A percentile compares a stretch with the other conserved stretches of the same genome.
Evolutionary conservation across 2,329 filamentous ascomycete species (phyloP).

Genomic region (Aspergillus neotritici): DNA sequence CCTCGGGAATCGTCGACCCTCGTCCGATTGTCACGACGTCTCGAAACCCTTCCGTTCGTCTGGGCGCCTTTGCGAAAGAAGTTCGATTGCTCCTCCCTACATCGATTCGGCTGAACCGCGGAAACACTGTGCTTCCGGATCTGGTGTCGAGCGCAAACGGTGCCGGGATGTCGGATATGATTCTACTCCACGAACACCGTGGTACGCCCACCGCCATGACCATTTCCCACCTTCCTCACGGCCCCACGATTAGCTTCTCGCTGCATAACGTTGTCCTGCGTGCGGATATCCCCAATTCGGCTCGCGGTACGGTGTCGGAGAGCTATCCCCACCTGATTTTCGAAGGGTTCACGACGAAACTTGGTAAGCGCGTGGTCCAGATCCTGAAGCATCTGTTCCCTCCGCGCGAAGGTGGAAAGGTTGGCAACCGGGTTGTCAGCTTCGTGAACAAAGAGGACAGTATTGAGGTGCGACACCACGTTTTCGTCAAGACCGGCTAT

Average conservation of each 20-base stretch:
- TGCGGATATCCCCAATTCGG: slow-evolving; percentile 83
- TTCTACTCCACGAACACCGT: slow-evolving; percentile 86
- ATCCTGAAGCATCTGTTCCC: slow-evolving; percentile 93
- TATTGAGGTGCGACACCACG: slow-evolving; percentile 87
- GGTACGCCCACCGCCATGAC: slow-evolving; percentile 88
- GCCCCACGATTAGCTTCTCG: slow-evolving; percentile 80
- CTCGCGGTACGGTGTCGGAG: slow-evolving; percentile 83
- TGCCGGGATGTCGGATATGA: slow-evolving; percentile 74
- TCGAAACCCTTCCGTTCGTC: slow-evolving; percentile 74
- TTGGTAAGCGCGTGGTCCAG: slow-evolving; percentile 79
- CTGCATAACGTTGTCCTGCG: slow-evolving; percentile 89
- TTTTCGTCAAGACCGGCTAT: slow-evolving; percentile 90
- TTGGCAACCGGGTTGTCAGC: slow-evolving; percentile 83
- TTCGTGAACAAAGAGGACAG: slow-evolving; percentile 85
- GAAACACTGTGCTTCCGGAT: slow-evolving; percentile 81
- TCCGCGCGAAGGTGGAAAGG: slow-evolving; percentile 75
- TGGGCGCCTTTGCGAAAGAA: slow-evolving; percentile 90
- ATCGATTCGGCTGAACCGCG: slow-evolving; percentile 80
- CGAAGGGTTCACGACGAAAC: slow-evolving; percentile 76
- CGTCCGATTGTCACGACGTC: slow-evolving; percentile 86
- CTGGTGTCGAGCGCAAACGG: slow-evolving; percentile 75
- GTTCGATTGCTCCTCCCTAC: slow-evolving; percentile 79
- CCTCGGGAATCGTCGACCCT: slow-evolving; percentile 88
- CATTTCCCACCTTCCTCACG: slow-evolving; percentile 80
- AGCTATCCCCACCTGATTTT: slow-evolving; percentile 93